phyloP scores from a whole-genome alignment of 345 rosid species.

The Adansonia digitata region DNA sequence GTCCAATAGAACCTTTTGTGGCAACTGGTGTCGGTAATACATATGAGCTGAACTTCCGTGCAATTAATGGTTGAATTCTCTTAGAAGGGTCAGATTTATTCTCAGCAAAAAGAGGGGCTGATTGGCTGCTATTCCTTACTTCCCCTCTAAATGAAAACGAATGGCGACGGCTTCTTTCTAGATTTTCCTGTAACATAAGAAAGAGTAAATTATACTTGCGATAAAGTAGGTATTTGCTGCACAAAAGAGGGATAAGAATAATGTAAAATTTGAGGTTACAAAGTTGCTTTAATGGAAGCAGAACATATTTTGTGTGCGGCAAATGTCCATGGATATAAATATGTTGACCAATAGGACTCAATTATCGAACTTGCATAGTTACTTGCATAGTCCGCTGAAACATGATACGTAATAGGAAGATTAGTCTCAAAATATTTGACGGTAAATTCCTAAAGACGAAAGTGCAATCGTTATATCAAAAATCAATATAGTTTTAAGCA shows the following conservation, averaged over 20 bases:
- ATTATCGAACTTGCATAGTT: not conserved
- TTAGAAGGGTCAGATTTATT: slow-evolving; percentile 45
- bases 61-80: slow-evolving; percentile 44
- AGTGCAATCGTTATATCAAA: not conserved
- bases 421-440: slow-evolving; percentile 1
- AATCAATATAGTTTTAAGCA: not conserved
- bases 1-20: slow-evolving; percentile 40
- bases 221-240: not conserved
- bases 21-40: slow-evolving; percentile 83
- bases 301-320: not conserved
- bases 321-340: not conserved
- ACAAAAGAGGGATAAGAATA: not conserved
- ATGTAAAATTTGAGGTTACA: slow-evolving; percentile 11
- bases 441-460: not conserved
- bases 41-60: slow-evolving; percentile 68
- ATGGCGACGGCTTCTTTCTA: slow-evolving; percentile 27
- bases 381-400: not conserved
- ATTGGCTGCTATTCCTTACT: slow-evolving; percentile 43
- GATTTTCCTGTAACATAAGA: slow-evolving; percentile 48
- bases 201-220: not conserved
- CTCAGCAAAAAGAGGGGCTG: slow-evolving; percentile 75
- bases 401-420: not conserved
- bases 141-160: slow-evolving; percentile 41
- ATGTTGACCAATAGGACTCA: not conserved
- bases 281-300: not conserved